Percentiles rank a stretch among this genome's conserved stretches.
These are phyloP conservation scores for Geotrichum cucujoidarum DNA, from an alignment of 1,139 yeast species.

Conservation along the genomic window DNA sequence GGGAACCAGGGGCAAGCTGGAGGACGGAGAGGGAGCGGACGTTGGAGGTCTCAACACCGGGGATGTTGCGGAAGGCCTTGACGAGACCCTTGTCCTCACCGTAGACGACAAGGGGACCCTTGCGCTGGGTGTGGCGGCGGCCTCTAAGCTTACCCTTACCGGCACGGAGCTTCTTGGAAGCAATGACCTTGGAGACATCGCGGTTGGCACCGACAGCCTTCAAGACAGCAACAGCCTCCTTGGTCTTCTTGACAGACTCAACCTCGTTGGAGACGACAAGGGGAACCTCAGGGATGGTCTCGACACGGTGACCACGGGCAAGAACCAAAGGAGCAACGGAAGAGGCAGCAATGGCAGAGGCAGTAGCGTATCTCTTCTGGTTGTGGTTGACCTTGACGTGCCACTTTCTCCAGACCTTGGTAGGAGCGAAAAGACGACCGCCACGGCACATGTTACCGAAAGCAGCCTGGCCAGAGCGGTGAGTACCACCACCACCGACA, in stretches of 20 bases:
- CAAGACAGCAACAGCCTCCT: conserved; percentile 97
- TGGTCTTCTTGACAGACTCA: conserved; percentile 93
- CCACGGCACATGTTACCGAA: conserved; percentile 99
- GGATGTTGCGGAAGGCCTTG: conserved; percentile 98
- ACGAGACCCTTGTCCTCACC: conserved; percentile 95
- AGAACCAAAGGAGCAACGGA: conserved; percentile 97
- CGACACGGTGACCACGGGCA: conserved; percentile 99
- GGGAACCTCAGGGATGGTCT: conserved; percentile 97
- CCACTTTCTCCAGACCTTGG: conserved; percentile 99
- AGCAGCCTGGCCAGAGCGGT: conserved; percentile 99
- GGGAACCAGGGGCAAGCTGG: conserved; percentile 99
- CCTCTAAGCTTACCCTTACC: conserved; percentile 99
- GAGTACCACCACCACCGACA: conserved; percentile 99
- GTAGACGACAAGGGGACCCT: conserved; percentile 99
- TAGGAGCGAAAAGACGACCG: conserved; percentile 99
- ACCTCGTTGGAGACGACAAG: conserved; percentile 92
- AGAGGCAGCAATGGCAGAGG: conserved; percentile 99
- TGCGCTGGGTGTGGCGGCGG: conserved; percentile 99
- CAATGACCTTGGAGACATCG: conserved; percentile 96
- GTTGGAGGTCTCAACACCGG: conserved; percentile 98
- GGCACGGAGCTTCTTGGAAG: conserved; percentile 98
- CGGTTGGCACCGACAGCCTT: conserved; percentile 99
- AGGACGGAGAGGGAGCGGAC: conserved; percentile 92
- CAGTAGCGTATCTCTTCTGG: conserved; percentile 99
- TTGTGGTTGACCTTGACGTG: conserved; percentile 99